phyloP scores from a whole-genome alignment of 768 basidiomycete genomes.

The Pisolithus microcarpus region DNA sequence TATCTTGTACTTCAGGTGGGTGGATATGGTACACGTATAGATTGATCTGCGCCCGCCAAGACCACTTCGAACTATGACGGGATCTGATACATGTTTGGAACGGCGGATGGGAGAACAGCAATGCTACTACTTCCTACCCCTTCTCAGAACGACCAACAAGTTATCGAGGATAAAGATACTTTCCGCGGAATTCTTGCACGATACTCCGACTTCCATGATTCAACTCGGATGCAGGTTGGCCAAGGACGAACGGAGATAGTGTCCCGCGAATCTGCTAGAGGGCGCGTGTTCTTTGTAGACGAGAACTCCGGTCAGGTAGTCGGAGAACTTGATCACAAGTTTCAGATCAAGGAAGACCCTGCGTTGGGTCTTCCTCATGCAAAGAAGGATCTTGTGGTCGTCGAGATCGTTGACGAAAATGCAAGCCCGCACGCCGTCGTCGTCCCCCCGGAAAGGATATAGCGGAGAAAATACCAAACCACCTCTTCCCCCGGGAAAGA shows the following conservation, averaged over 20 bases:
- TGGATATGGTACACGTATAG: constrained; percentile 49
- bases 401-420: constrained; percentile 53
- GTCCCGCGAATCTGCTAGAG: constrained; percentile 33
- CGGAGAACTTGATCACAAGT: constrained; percentile 55
- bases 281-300: constrained; percentile 64
- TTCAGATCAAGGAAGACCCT: constrained; percentile 55
- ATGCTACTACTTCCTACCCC: constrained; percentile 19
- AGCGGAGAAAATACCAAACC: neutral
- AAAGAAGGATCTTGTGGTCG: constrained; percentile 58
- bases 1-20: constrained; percentile 61
- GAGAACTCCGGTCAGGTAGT: constrained; percentile 67
- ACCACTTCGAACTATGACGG: constrained; percentile 14
- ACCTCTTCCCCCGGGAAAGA: neutral
- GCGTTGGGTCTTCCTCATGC: constrained; percentile 40
- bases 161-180: constrained; percentile 51
- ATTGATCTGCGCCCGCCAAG: constrained; percentile 45
- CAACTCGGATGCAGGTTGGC: constrained; percentile 4
- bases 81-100: constrained; percentile 13
- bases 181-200: constrained; percentile 64
- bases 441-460: neutral
- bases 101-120: constrained; percentile 18
- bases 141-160: constrained; percentile 24
- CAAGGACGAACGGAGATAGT: constrained; percentile 26
- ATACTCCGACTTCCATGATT: constrained; percentile 42
- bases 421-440: constrained; percentile 24